These are phyloP conservation scores for Paramecium sexaurelia DNA, from an alignment of 73 alveolate genomes.

Conservation along the genomic window DNA sequence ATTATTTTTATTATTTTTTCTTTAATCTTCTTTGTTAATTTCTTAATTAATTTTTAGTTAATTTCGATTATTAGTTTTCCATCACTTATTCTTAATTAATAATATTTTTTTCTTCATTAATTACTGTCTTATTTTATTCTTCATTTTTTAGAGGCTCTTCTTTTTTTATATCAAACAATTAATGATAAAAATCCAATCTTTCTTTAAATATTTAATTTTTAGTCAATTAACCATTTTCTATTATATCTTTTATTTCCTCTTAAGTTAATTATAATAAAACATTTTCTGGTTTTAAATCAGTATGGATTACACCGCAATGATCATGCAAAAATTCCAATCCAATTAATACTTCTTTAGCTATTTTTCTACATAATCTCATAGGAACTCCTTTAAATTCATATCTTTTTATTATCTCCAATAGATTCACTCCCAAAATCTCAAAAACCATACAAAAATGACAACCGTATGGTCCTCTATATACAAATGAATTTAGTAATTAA, in stretches of 20 bases:
- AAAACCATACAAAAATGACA: constrained; percentile 89
- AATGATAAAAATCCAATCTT: constrained; percentile 49
- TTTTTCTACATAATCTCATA: constrained; percentile 74
- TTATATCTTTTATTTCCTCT: constrained; percentile 51
- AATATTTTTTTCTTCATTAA: too few species aligned
- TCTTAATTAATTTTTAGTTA: background rate
- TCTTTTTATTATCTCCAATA: constrained; percentile 82
- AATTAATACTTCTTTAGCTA: constrained; percentile 82
- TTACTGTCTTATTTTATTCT: background rate
- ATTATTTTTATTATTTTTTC: background rate
- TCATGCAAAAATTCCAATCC: constrained; percentile 72
- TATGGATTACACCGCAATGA: constrained; percentile 91
- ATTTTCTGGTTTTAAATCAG: constrained; percentile 80
- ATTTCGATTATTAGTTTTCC: background rate
- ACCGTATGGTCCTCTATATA: constrained; percentile 90
- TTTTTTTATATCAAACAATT: constrained; percentile 6
- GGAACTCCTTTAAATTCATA: constrained; percentile 88
- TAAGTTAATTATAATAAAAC: constrained; percentile 48
- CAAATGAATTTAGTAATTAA: constrained; percentile 88
- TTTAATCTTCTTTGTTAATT: background rate
- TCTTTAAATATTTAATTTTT: constrained; percentile 49
- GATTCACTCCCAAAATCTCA: constrained; percentile 88
- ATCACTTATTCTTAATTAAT: too few species aligned
- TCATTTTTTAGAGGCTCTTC: background rate
- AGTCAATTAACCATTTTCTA: constrained; percentile 54